Conservation (phyloP, 2,329 filamentous ascomycete genomes). For the Aureobasidium sp. region DNA sequence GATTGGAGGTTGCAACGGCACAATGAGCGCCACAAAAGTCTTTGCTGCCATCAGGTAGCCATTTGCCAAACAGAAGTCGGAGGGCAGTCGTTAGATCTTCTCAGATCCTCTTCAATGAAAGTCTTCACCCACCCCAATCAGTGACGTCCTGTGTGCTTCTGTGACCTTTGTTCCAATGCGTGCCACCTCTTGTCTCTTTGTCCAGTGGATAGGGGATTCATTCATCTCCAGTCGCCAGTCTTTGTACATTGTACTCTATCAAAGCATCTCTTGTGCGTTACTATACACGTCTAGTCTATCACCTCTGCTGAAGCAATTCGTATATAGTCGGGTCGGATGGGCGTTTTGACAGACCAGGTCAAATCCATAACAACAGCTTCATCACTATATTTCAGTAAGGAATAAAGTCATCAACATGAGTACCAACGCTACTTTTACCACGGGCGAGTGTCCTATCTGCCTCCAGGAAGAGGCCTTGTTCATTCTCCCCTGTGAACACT, state of each 20-base stretch:
- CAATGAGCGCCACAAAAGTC: neutral
- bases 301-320: neutral
- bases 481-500: neutral
- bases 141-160: neutral
- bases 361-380: neutral
- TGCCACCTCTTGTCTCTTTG: neutral
- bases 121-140: neutral
- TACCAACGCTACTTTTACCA: neutral
- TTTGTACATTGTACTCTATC: neutral
- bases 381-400: no score
- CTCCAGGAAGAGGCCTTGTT: neutral
- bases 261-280: neutral
- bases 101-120: neutral
- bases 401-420: neutral
- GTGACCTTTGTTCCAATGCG: neutral
- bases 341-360: neutral
- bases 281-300: accelerated
- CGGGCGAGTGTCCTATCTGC: neutral
- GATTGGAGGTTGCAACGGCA: neutral
- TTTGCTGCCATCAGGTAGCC: neutral
- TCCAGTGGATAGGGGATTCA: neutral
- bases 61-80: neutral
- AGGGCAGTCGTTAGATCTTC: neutral
- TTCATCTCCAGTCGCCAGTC: neutral
- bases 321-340: neutral